Conservation (phyloP, 2,329 filamentous ascomycete species). For the Phoma sp. region DNA sequence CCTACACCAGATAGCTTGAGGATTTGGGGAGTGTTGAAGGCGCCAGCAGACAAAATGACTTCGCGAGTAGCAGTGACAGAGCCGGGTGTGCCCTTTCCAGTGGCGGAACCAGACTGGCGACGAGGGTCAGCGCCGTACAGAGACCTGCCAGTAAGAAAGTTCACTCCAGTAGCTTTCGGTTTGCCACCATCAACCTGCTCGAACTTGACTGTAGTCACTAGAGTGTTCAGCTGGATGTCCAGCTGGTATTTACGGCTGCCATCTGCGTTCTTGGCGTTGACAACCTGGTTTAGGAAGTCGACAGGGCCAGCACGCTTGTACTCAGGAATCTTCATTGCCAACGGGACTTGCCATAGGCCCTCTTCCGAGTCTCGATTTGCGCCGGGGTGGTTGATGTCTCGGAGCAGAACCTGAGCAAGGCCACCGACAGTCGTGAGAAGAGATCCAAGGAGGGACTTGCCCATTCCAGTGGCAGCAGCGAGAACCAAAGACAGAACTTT, state of each 20-base stretch:
- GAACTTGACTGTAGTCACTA: conserved; percentile 69
- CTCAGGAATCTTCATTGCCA: conserved; percentile 53
- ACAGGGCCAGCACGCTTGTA: conserved; percentile 59
- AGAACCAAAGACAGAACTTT: conserved; percentile 60
- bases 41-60: conserved; percentile 50
- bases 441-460: conserved; percentile 43
- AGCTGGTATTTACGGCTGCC: conserved; percentile 61
- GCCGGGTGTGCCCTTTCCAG: conserved; percentile 30
- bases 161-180: conserved; percentile 54
- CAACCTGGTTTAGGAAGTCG: conserved; percentile 58
- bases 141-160: conserved; percentile 47
- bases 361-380: conserved; percentile 53
- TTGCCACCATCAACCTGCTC: conserved; percentile 63
- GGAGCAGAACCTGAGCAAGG: conserved; percentile 54
- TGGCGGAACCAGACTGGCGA: conserved; percentile 19
- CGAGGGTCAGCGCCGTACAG: conserved; percentile 50
- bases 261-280: conserved; percentile 55
- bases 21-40: conserved; percentile 68
- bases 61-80: conserved; percentile 32
- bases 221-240: conserved; percentile 63
- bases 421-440: conserved; percentile 51
- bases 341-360: conserved; percentile 63
- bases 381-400: conserved; percentile 58
- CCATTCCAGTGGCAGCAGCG: conserved; percentile 58
- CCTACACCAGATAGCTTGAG: conserved; percentile 68